Percentiles rank a stretch among this genome's conserved stretches.
phyloP scores from a whole-genome alignment of 208 protist species.

The Sergeia podlipaevii region DNA sequence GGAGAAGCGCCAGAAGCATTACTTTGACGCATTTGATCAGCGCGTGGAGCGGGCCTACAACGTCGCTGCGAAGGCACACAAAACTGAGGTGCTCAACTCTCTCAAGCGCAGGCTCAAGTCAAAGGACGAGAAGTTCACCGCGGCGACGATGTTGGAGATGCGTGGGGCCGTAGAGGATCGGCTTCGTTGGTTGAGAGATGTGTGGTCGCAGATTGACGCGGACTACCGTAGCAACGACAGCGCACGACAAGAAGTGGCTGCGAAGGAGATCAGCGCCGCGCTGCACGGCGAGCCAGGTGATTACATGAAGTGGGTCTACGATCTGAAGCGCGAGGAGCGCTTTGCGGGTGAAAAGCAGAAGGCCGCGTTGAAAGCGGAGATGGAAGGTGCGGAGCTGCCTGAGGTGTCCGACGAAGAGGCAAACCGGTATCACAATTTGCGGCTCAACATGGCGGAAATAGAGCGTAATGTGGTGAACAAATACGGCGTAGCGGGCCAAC shows the following conservation, averaged over 20 bases:
- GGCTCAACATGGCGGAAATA: conserved; percentile 67
- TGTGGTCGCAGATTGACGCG: conserved; percentile 85
- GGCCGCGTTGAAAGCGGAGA: conserved; percentile 28
- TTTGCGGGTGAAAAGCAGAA: conserved; percentile 55
- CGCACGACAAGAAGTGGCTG: conserved; percentile 53
- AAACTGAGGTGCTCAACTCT: conserved; percentile 75
- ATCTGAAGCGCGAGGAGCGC: conserved; percentile 57
- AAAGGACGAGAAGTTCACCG: conserved; percentile 57
- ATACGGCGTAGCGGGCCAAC: conserved; percentile 73
- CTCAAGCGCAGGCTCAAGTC: conserved; percentile 67
- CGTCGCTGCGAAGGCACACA: conserved; percentile 51
- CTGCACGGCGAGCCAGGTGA: conserved; percentile 73
- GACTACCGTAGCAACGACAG: conserved; percentile 78
- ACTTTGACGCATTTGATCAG: conserved; percentile 83
- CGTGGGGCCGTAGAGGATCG: conserved; percentile 54
- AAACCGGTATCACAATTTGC: conserved; percentile 69
- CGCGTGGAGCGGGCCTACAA: conserved; percentile 79
- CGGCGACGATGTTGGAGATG: conserved; percentile 62
- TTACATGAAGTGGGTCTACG: conserved; percentile 89
- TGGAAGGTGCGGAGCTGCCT: conserved; percentile 53
- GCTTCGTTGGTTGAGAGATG: conserved; percentile 73
- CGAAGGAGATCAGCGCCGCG: conserved; percentile 67
- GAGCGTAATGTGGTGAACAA: conserved; percentile 65
- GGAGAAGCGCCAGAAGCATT: conserved; percentile 58
- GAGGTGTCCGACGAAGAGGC: conserved; percentile 75